These are phyloP conservation scores for Suillus subaureus DNA, from an alignment of 768 basidiomycete species.

Conservation along the genomic window DNA sequence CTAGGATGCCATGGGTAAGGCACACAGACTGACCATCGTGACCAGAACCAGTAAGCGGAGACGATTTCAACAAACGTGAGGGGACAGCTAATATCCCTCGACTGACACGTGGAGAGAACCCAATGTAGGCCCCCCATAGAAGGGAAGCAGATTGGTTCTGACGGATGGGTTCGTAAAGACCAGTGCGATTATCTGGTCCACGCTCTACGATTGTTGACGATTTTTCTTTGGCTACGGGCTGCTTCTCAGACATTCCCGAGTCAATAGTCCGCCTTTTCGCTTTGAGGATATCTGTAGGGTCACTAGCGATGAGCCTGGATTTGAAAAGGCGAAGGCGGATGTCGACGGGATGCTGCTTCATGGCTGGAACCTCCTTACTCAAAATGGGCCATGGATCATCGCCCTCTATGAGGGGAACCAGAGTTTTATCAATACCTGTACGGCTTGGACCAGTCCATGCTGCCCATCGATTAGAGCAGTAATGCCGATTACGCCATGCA, in stretches of 20 bases:
- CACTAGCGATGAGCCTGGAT: neutral
- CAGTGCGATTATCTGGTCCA: neutral
- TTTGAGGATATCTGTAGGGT: slow-evolving; percentile 4
- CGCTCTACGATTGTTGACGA: neutral
- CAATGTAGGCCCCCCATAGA: neutral
- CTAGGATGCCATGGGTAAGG: slow-evolving; percentile 1
- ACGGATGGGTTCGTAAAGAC: neutral
- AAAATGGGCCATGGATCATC: neutral
- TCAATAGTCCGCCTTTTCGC: neutral
- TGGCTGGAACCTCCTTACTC: neutral
- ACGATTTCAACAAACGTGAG: neutral
- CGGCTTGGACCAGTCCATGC: slow-evolving; percentile 1
- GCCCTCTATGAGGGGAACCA: neutral
- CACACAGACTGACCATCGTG: slow-evolving; percentile 1
- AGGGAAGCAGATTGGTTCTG: neutral
- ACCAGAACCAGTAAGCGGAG: neutral
- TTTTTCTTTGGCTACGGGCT: neutral
- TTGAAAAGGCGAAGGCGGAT: neutral
- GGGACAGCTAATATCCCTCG: neutral
- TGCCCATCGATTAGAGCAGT: slow-evolving; percentile 4
- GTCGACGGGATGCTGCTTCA: slow-evolving; percentile 5
- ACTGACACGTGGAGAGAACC: slow-evolving; percentile 5
- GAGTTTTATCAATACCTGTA: neutral
- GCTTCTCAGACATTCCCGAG: neutral
- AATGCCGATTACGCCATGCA: slow-evolving; percentile 6